Conservation (phyloP, 1,284 basidiomycete species). For the Filobasidium uniguttulatum region DNA sequence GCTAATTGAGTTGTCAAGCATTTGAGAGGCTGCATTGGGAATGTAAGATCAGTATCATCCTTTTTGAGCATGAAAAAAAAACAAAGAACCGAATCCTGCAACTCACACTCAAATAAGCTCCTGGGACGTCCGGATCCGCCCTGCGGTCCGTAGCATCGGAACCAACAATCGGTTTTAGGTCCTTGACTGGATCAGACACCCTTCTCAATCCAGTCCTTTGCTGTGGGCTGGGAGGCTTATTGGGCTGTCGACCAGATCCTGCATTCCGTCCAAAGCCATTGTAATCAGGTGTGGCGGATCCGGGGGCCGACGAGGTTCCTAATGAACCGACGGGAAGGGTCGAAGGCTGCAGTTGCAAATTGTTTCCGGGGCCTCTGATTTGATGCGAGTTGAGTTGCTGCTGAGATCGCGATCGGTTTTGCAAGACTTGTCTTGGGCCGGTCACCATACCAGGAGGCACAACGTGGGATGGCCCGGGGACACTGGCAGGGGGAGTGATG, state of each 20-base stretch:
- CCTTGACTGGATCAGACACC: conserved; percentile 22
- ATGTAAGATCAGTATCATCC: not conserved
- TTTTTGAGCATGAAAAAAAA: not conserved
- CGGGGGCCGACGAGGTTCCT: too few species aligned
- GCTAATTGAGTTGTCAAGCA: conserved; percentile 73
- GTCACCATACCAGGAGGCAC: not conserved
- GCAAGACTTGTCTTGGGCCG: not conserved
- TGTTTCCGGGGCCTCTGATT: not conserved
- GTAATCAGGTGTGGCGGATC: too few species aligned
- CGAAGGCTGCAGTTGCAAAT: not conserved
- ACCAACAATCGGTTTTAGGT: conserved; percentile 27
- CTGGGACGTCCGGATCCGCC: conserved; percentile 30
- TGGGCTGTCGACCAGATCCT: too few species aligned
- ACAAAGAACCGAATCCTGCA: not conserved
- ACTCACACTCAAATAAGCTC: conserved; percentile 34
- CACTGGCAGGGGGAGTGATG: not conserved
- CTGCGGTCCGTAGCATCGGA: conserved; percentile 24
- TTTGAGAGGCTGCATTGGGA: conserved; percentile 54
- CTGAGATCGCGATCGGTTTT: not conserved
- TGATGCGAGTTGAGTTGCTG: not conserved
- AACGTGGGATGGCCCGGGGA: not conserved
- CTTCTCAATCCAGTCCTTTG: conserved; percentile 25
- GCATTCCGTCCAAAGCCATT: too few species aligned
- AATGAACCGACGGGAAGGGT: too few species aligned
- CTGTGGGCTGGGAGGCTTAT: conserved; percentile 2